Evolutionary conservation across 495 filamentous ascomycete genomes (phyloP).

Genomic region (Hypomontagnella monticulosa): DNA sequence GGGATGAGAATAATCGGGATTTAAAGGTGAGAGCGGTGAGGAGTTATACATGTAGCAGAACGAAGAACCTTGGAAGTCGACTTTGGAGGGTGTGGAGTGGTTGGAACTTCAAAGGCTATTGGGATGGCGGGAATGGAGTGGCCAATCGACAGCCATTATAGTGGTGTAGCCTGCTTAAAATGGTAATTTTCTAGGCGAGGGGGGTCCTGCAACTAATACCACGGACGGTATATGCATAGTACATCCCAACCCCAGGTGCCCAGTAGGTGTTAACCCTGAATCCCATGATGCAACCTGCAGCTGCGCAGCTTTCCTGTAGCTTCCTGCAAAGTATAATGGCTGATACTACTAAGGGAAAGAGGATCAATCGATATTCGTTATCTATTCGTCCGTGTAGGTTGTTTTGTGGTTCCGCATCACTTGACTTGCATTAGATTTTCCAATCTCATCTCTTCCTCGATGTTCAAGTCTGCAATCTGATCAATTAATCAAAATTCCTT

Average conservation of each 20-base stretch:
- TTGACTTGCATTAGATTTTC: slow-evolving; percentile 4
- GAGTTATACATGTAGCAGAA: background rate
- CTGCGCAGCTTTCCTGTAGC: slow-evolving; percentile 13
- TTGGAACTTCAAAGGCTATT: slow-evolving; percentile 2
- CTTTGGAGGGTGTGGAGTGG: background rate
- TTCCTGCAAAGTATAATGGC: slow-evolving; percentile 22
- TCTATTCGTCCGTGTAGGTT: slow-evolving; percentile 2
- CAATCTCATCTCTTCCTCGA: slow-evolving; percentile 6
- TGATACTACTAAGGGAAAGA: background rate
- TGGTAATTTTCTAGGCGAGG: slow-evolving; percentile 33
- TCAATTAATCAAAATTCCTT: slow-evolving; percentile 8
- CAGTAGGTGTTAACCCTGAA: too few relatives aligned
- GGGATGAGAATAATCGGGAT: slow-evolving; percentile 13
- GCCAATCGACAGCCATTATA: slow-evolving; percentile 29
- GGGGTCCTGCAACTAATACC: slow-evolving; percentile 2
- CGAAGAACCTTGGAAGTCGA: background rate
- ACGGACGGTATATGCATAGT: slow-evolving; percentile 13
- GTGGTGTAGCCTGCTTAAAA: slow-evolving; percentile 29
- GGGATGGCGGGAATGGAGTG: slow-evolving; percentile 9
- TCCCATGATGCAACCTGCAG: slow-evolving; percentile 31
- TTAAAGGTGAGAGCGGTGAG: slow-evolving; percentile 33
- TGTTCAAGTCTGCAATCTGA: background rate
- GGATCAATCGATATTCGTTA: background rate
- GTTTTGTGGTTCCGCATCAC: slow-evolving; percentile 17
- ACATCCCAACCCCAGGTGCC: slow-evolving; percentile 1